Conservation (phyloP, 257 asterid species). For the Salvia hispanica region DNA sequence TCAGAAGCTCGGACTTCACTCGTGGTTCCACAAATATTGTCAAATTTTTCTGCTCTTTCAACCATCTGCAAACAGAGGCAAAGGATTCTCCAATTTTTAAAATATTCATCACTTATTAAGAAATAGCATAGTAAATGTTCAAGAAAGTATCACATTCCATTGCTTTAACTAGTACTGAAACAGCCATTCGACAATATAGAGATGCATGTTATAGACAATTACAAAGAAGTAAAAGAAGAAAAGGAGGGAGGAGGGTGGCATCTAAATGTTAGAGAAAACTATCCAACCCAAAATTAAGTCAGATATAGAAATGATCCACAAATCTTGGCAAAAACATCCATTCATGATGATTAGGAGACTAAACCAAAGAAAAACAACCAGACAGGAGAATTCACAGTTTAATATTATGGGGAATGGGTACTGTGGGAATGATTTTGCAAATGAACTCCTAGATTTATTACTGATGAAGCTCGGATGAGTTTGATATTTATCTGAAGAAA, state of each 20-base stretch:
- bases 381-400: constrained; percentile 1
- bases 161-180: neutral
- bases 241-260: neutral
- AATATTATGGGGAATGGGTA: neutral
- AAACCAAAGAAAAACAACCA: neutral
- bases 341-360: neutral
- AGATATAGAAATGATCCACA: neutral
- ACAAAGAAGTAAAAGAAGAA: neutral
- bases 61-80: constrained; percentile 58
- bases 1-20: constrained; percentile 74
- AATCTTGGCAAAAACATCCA: neutral
- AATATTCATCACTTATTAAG: constrained; percentile 10
- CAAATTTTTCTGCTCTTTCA: constrained; percentile 69
- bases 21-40: constrained; percentile 82
- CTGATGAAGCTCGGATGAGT: constrained; percentile 12
- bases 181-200: neutral
- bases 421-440: neutral
- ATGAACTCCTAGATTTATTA: neutral
- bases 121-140: constrained; percentile 16
- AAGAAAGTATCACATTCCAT: constrained; percentile 19
- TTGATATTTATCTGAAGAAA: neutral
- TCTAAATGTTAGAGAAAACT: neutral
- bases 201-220: neutral
- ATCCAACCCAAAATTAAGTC: neutral
- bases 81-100: constrained; percentile 10